phyloP scores from a whole-genome alignment of 768 basidiomycete genomes.

The Phanerodontia chrysosporium region DNA sequence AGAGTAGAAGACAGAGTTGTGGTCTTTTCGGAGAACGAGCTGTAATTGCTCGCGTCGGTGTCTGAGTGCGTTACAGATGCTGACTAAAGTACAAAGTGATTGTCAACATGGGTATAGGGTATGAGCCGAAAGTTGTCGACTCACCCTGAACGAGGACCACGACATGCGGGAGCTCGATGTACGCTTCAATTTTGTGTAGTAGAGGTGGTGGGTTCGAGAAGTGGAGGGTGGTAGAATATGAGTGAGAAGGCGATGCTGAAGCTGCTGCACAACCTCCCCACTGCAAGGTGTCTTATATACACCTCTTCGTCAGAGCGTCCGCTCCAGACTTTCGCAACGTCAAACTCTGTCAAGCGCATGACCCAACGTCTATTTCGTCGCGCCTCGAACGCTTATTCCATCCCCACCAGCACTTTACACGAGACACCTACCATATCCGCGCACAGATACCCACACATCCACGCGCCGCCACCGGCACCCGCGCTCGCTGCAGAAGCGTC shows the following conservation, averaged over 20 bases:
- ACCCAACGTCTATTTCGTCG: too few species aligned
- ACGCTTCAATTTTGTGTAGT: background rate
- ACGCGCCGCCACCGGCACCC: background rate
- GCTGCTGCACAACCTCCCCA: background rate
- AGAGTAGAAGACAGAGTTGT: conserved; percentile 45
- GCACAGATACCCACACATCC: background rate
- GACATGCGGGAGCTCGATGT: background rate
- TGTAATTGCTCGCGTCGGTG: background rate
- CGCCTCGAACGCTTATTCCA: too few species aligned
- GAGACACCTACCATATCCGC: background rate
- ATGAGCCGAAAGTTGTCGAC: background rate
- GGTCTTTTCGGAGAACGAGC: conserved; percentile 86
- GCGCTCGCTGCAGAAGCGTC: background rate
- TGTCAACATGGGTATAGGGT: background rate
- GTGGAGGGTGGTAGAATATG: too few species aligned
- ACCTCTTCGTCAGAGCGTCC: background rate
- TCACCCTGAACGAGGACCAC: background rate
- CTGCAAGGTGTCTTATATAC: background rate
- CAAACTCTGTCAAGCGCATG: too few species aligned
- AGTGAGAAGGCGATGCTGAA: background rate
- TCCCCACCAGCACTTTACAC: too few species aligned
- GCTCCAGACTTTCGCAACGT: background rate
- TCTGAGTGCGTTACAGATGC: background rate
- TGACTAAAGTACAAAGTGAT: background rate
- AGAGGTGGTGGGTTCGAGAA: background rate